Conservation (phyloP, 2,329 filamentous ascomycete species). For the Trichophyton verrucosum region DNA sequence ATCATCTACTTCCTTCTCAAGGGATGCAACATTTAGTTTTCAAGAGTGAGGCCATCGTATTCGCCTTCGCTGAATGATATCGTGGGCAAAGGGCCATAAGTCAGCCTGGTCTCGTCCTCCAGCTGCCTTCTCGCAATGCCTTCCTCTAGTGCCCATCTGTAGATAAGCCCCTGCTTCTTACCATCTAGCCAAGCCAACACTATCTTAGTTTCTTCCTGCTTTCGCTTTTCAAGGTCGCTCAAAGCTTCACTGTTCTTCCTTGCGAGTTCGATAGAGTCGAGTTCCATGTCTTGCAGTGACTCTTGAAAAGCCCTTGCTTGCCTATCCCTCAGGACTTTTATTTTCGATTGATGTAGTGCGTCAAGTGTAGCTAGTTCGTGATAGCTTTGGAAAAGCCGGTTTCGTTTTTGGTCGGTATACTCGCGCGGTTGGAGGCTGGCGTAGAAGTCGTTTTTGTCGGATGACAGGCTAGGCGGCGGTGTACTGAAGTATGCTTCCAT, state of each 20-base stretch:
- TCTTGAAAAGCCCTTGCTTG: conserved; percentile 33
- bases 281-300: conserved; percentile 28
- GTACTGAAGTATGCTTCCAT: conserved; percentile 38
- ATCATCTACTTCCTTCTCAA: neutral
- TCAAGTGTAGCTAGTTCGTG: conserved; percentile 34
- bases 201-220: conserved; percentile 23
- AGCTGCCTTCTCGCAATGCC: conserved; percentile 29
- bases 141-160: conserved; percentile 33
- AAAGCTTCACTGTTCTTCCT: conserved; percentile 23
- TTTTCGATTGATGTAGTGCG: conserved; percentile 31
- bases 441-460: conserved; percentile 6
- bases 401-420: conserved; percentile 31
- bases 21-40: neutral
- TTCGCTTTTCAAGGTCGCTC: conserved; percentile 24
- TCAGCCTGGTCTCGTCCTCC: conserved; percentile 24
- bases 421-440: conserved; percentile 20
- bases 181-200: conserved; percentile 22
- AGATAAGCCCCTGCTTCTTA: conserved; percentile 25
- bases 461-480: conserved; percentile 9
- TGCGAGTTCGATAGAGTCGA: conserved; percentile 26
- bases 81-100: conserved; percentile 29
- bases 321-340: conserved; percentile 37
- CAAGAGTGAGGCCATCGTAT: neutral
- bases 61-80: conserved; percentile 20
- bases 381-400: conserved; percentile 34